Percentiles rank a stretch among this genome's conserved stretches.
Conservation (phyloP, 139 green algal genomes). For the Coelastrella sp. region DNA sequence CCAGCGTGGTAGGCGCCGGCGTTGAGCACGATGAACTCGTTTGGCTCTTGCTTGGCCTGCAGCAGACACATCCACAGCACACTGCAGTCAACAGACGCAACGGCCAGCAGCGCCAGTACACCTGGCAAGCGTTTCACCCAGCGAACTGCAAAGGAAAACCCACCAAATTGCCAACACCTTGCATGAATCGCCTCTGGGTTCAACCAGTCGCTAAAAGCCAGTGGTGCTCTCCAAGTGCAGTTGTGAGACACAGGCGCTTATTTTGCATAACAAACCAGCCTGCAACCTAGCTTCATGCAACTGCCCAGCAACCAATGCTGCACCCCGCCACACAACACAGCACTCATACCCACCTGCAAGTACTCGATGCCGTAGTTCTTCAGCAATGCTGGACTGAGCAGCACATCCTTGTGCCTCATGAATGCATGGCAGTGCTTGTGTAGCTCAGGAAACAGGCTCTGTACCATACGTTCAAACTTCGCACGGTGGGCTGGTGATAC, state of each 20-base stretch:
- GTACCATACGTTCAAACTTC: slow-evolving; percentile 81
- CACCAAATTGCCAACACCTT: no score
- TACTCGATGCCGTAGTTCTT: slow-evolving; percentile 66
- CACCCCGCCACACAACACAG: no score
- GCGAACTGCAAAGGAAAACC: no score
- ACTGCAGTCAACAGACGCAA: neutral
- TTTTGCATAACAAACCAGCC: no score
- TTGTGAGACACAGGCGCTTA: no score
- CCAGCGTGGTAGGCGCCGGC: slow-evolving; percentile 84
- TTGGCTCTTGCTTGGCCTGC: slow-evolving; percentile 76
- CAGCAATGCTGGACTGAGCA: slow-evolving; percentile 67
- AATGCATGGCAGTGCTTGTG: slow-evolving; percentile 68
- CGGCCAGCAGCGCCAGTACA: neutral
- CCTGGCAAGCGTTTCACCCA: no score
- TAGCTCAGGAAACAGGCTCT: slow-evolving; percentile 65
- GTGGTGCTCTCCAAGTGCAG: no score
- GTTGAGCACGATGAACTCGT: slow-evolving; percentile 92
- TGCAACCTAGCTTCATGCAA: no score
- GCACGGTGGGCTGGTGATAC: slow-evolving; percentile 66
- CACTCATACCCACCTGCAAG: slow-evolving; percentile 44
- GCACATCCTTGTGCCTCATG: slow-evolving; percentile 82
- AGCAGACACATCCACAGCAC: neutral
- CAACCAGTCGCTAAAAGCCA: no score
- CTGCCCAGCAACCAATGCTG: no score
- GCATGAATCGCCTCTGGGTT: no score